phyloP scores from a whole-genome alignment of 2,329 filamentous ascomycete species.

The Colletotrichum eremochloae region DNA sequence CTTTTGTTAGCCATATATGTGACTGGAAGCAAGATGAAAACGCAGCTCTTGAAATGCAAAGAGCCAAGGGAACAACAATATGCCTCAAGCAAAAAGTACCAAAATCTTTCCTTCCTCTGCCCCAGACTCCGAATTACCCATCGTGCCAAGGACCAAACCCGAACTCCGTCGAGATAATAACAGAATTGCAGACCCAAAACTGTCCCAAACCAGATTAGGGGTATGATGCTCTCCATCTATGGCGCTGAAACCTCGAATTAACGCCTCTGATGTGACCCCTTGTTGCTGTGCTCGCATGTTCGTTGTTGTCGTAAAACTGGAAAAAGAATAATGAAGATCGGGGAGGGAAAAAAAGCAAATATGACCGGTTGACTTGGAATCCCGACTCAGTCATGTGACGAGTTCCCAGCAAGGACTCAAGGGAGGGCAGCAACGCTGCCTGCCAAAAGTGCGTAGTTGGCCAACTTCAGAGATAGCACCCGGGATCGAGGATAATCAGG shows the following conservation, averaged over 20 bases:
- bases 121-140: conserved; percentile 37
- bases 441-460: conserved; percentile 67
- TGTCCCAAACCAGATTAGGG: conserved; percentile 40
- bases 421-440: conserved; percentile 38
- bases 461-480: conserved; percentile 68
- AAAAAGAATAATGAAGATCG: neutral
- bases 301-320: conserved; percentile 31
- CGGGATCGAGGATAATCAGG: conserved; percentile 67
- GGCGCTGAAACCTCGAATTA: conserved; percentile 29
- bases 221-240: conserved; percentile 42
- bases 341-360: neutral
- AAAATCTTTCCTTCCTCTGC: conserved; percentile 21
- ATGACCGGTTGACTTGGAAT: neutral
- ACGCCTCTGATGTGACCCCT: conserved; percentile 35
- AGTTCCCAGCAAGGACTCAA: neutral
- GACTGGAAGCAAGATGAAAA: conserved; percentile 22
- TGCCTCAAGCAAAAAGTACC: conserved; percentile 7
- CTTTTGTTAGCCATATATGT: conserved; percentile 28
- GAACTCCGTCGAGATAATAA: conserved; percentile 32
- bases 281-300: conserved; percentile 40
- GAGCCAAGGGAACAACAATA: conserved; percentile 17
- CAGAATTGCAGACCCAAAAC: conserved; percentile 32
- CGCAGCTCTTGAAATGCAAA: conserved; percentile 10
- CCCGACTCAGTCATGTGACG: neutral
- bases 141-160: conserved; percentile 25